Base-by-base conservation (phyloP, 2,329 filamentous ascomycete species). In the Onygenales sp. region DNA sequence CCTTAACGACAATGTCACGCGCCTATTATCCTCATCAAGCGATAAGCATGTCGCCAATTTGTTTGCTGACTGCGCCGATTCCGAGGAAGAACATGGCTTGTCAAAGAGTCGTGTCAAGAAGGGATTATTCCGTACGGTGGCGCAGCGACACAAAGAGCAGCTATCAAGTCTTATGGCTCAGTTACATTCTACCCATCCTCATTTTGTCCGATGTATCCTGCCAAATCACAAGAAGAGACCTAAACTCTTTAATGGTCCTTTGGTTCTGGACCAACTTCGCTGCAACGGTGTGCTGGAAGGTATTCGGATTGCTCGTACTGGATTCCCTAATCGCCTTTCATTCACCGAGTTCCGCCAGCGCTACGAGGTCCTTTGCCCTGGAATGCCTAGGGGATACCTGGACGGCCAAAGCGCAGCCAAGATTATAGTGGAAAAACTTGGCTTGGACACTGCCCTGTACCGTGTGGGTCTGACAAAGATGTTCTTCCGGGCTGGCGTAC, bases 261-360 rank as follows among this genome's bases (percentile, higher is more conserved):
- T 98, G n/a, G 94, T 98, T 1, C 79, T 98, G 5, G 93, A 98
- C 64, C 94, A 98, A 68, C 76, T 98, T n/a, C 84, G 93, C 51
- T 98, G 93, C 73, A 98, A 98, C 67, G 93, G 93, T 86, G 93
- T 98, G 2, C 78, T 98, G n/a, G 93, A 98, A 72, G 93, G 93
- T 57, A 98, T 98, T 64, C 83, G 93, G 56, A 98, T 98, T 69
- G 93, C 93, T 27, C 84, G 93, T 45, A 98, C 94, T 4, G 93
- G 93, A 27, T 98, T 98, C 67, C 93, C 93, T 49, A 98, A 98
- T 66, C 81, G 93, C 60, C 77, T 98, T 34, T 81, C 88, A 0
- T 98, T 98, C 67, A 81, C 87, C 2, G 94, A 98, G 65, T 98
- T 98, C 72, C 84, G 93, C 52, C 88, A 94, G 63, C 85, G 93